Evolutionary conservation across 441 rosid species (phyloP).

Genomic region (Adansonia grandidieri): DNA sequence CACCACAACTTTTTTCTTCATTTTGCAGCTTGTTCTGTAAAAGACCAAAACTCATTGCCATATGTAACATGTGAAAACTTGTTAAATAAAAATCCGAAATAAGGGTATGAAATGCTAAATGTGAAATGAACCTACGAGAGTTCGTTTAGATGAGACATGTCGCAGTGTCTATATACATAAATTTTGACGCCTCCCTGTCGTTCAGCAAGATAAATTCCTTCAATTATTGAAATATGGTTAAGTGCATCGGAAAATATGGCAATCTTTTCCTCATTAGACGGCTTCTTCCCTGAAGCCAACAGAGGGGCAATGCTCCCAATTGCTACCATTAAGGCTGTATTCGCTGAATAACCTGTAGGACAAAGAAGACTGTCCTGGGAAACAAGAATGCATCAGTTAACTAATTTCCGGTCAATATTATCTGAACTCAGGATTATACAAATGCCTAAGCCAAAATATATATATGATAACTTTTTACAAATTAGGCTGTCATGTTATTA

Average conservation of each 20-base stretch:
- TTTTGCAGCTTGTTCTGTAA: slow-evolving; percentile 66
- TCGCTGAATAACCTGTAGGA: slow-evolving; percentile 38
- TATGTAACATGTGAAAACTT: neutral
- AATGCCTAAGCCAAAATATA: too few relatives aligned
- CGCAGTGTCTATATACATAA: slow-evolving; percentile 76
- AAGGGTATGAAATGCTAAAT: neutral
- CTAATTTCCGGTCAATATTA: too few relatives aligned
- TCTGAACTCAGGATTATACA: too few relatives aligned
- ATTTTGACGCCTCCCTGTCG: slow-evolving; percentile 55
- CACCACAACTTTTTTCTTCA: slow-evolving; percentile 80
- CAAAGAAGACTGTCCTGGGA: slow-evolving; percentile 25
- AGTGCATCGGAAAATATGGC: slow-evolving; percentile 88
- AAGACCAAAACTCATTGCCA: neutral
- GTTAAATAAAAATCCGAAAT: neutral
- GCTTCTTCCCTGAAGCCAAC: neutral
- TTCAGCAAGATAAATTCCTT: slow-evolving; percentile 85
- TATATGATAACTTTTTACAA: too few relatives aligned
- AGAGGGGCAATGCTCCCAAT: neutral
- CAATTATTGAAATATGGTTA: slow-evolving; percentile 93
- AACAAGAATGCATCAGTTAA: too few relatives aligned
- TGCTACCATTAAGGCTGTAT: neutral
- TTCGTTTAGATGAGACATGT: slow-evolving; percentile 72
- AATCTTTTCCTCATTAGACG: slow-evolving; percentile 50
- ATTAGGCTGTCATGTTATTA: too few relatives aligned
- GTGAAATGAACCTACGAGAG: slow-evolving; percentile 54